A percentile compares a stretch with the other conserved stretches of the same genome.
Evolutionary conservation across 805 yeast genomes (phyloP).

Genomic region (Peterozyma xylosa): DNA sequence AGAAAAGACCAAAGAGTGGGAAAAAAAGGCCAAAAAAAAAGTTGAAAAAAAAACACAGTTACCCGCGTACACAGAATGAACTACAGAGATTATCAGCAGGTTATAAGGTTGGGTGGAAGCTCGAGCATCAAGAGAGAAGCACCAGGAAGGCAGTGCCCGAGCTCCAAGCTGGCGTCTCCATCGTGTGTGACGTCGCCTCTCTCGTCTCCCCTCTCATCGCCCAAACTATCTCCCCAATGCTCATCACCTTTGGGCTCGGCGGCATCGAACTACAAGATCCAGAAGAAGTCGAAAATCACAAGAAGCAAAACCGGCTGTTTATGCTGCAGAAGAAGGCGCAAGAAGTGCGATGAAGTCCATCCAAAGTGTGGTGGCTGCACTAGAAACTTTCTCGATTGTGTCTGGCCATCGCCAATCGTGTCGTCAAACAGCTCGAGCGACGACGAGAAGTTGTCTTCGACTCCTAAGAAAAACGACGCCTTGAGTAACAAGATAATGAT

Average conservation of each 20-base stretch:
- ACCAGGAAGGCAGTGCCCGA: neutral
- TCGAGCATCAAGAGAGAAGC: neutral
- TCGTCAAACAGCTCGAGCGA: neutral
- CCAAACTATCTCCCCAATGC: neutral
- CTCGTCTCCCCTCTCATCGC: neutral
- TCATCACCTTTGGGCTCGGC: conserved; percentile 70
- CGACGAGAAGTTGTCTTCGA: conserved; percentile 1
- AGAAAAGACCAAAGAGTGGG: no score
- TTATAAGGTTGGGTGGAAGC: neutral
- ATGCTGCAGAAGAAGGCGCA: conserved; percentile 8
- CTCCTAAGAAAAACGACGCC: neutral
- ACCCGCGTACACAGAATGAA: neutral
- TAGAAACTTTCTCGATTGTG: conserved; percentile 8
- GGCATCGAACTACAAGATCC: conserved; percentile 93
- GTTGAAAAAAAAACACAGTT: no score
- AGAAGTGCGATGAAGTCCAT: conserved; percentile 12
- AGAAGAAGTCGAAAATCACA: conserved; percentile 8
- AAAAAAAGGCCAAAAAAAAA: no score
- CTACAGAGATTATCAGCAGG: neutral
- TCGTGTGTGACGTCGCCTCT: neutral
- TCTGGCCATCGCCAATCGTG: conserved; percentile 5
- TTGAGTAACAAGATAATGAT: conserved; percentile 7
- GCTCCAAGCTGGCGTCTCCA: neutral
- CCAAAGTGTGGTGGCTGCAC: conserved; percentile 13
- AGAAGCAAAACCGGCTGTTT: conserved; percentile 8